Evolutionary conservation across 1,139 yeast genomes (phyloP).

Genomic region (Yamadazyma atmosphaerica): DNA sequence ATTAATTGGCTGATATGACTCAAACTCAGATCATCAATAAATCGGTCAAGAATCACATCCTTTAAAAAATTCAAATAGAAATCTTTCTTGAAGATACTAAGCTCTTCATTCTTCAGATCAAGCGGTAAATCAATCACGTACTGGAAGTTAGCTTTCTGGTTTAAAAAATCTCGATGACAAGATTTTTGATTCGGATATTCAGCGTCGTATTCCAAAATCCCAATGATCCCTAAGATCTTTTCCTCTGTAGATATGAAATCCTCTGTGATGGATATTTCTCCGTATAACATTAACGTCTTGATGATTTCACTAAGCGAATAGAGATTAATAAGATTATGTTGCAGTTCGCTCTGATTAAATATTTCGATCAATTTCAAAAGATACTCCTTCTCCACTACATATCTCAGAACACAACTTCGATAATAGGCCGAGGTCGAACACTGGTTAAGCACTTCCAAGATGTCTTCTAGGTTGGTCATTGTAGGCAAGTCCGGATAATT

Average conservation of each 20-base stretch:
- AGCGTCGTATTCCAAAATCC: constrained; percentile 90
- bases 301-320: constrained; percentile 71
- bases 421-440: constrained; percentile 59
- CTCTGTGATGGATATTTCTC: constrained; percentile 70
- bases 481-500: constrained; percentile 62
- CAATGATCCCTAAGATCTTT: constrained; percentile 62
- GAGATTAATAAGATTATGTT: constrained; percentile 50
- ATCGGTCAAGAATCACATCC: constrained; percentile 81
- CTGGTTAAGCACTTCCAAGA: constrained; percentile 55
- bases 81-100: constrained; percentile 65
- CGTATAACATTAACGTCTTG: constrained; percentile 67
- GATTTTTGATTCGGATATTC: constrained; percentile 80
- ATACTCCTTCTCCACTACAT: constrained; percentile 52
- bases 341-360: constrained; percentile 57
- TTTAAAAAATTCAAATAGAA: constrained; percentile 76
- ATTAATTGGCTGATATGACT: constrained; percentile 65
- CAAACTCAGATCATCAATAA: constrained; percentile 78
- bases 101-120: constrained; percentile 30
- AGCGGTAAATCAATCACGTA: constrained; percentile 73
- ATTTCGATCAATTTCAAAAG: constrained; percentile 50
- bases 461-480: constrained; percentile 44
- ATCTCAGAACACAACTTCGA: constrained; percentile 52
- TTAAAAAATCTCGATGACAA: constrained; percentile 67
- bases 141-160: constrained; percentile 60
- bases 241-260: constrained; percentile 59